Base-by-base conservation (phyloP, 306 rosid species). In the Vigna hirtella region DNA sequence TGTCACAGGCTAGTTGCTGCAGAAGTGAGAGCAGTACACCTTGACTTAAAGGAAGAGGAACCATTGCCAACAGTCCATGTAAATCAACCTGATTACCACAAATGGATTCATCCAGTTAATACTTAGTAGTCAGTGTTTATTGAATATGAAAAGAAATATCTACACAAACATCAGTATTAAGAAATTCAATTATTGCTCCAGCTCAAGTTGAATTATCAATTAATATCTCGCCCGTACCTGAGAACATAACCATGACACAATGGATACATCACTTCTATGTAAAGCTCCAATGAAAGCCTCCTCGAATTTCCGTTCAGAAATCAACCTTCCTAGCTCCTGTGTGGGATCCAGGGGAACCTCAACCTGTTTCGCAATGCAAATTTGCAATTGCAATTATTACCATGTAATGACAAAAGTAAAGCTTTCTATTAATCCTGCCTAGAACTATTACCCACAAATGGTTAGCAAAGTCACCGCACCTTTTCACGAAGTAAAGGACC, bases 181-280 rank as follows among this genome's bases (percentile, higher is more conserved):
- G 71, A 56, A 18, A 6, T 51, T 59, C 47, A 13, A 47, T 49
- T 73, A 0, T 3, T 30, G 34, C 34, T 30, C 34, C 34, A 26
- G 30, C 72, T 47, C 61, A 38, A 53, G n/a, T 13, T 17, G 5
- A 20, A 20, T 20, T 20, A 20, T 20, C 22, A 26, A 26, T 26
- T 26, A 26, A 26, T 26, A 26, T 26, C 28, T 26, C 9, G 30
- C 24, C 24, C 84, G 73, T 87, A 96, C 98, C 98, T 93, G 99
- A 79, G 89, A 82, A 76, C 99, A 96, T 47, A 96, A 77, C 99
- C 99, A 96, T 20, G 99, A 96, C 51, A 96, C 99, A 66, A 96
- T 91, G 63, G 85, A 77, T 68, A 93, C 97, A 56, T 96, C 99
- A 80, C 94, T 91, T 89, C 97, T 90, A 47, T 96, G 98, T 65